Base-by-base conservation (phyloP, 768 basidiomycete genomes). In the Porpolomopsis calyptriformis region DNA sequence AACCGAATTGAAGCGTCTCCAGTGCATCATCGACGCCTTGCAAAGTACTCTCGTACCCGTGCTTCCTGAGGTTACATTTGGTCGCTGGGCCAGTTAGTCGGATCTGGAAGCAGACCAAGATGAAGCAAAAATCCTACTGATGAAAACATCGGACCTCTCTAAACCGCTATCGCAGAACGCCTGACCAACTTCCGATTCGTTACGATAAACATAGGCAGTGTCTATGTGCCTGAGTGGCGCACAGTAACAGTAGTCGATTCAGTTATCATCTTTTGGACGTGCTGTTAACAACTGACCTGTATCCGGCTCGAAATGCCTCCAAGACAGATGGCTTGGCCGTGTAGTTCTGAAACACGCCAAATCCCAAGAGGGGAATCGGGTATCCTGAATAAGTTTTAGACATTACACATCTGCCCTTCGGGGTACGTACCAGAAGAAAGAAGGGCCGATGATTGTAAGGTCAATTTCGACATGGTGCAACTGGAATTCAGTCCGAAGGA, bases 281-380 rank as follows among this genome's bases (percentile, higher is more conserved):
- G 18, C n/a, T 23, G 4, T 8, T 10, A 26, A 29, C 40, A 22
- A 53, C 40, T 20, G 49, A 75, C 79, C 71, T 66, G 57, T 85
- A 86, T n/a, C 85, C 85, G 18, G 67, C 72, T 49, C 69, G 66
- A 54, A 87, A 63, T 1, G 85, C 84, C 41, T 78, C 75, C 9
- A 79, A 53, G 34, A 77, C 76, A 16, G 80, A 76, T 0, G 71
- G 54, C 24, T 62, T 68, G 41, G 79, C 65, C 40, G 73, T 66
- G 52, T 75, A 71, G 61, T 85, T 85, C 55, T 76, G 71, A 55
- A 78, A 86, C 16, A 85, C 82, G 33, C 77, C 84, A 46, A 85
- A 78, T 10, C 85, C 84, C 2, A 87, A 65, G 4, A 70, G 58
- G 19, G 85, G 84, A 64, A 86, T 78, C 19, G 60, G 47, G 58